Base-by-base conservation (phyloP, 176 grass and related monocot species). In the Rhipidocladum racemiflorum region DNA sequence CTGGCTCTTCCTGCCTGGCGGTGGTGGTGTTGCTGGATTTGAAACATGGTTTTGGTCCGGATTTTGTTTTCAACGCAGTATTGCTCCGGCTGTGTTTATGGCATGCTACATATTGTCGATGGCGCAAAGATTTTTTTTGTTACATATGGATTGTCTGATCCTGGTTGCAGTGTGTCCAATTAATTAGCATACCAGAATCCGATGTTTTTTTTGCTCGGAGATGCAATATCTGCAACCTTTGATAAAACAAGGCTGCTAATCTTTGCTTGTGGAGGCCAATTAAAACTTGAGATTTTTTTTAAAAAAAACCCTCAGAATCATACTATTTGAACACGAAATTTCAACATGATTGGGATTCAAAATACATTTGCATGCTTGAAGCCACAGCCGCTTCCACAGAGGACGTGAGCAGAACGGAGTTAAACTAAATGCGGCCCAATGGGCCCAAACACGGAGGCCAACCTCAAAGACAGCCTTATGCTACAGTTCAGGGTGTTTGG, bases 11-110 rank as follows among this genome's bases (percentile, higher is more conserved):
- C 50, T 9, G 15, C 3, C 29, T 38, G 18, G 15, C 50, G 36
- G 18, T 35, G 36, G 23, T 35, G 30, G 25, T 55, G 44, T 12
- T 79, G 27, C 60, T 80, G 30, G 35, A 68, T 7, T 29, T 70
- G 24, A 9, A 61, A 77, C 56, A 44, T 77, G 74, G 11, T 67
- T 55, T 83, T 85, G 55, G 59, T 16, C 34, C 21, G 34, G 69
- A 68, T 61, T 14, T 38, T 28, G n/a, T 48, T 2, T 15, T 21
- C 61, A 56, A 13, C 81, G 30, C 1, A 42, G 56, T 48, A 55
- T 55, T 68, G 46, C 6, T 7, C 34, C 17, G 0, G 7, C 25
- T 46, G 16, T 51, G 51, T 57, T 67, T 45, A 39, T 2, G 53
- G n/a, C 54, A 53, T 63, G 43, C n/a, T 51, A 17, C 5, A 24